A percentile compares a stretch with the other conserved stretches of the same genome.
Conservation (phyloP, 306 rosid genomes). For the Cicer yamashitae region DNA sequence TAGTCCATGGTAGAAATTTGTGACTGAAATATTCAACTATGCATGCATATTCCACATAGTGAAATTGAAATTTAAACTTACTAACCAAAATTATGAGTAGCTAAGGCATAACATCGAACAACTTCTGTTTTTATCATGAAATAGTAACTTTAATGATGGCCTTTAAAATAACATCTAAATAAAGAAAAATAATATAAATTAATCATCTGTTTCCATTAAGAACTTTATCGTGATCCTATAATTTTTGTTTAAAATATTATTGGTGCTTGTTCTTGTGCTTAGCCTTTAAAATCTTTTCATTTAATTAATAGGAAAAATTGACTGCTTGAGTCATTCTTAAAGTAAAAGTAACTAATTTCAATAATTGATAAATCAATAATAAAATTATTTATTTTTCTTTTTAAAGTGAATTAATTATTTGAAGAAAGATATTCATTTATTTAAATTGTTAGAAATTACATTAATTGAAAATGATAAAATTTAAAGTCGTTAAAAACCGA, state of each 20-base stretch:
- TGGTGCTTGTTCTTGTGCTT: constrained; percentile 4
- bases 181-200: background rate
- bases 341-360: too few species aligned
- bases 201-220: background rate
- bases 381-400: background rate
- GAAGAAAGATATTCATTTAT: background rate
- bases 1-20: background rate
- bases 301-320: constrained; percentile 9
- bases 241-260: background rate
- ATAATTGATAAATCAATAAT: too few species aligned
- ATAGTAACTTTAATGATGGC: background rate
- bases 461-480: too few species aligned
- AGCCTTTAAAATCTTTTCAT: background rate
- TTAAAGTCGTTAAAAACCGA: too few species aligned
- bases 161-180: background rate
- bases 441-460: too few species aligned
- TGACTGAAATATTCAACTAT: background rate
- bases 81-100: background rate
- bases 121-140: background rate
- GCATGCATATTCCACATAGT: background rate
- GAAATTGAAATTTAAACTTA: background rate
- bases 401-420: background rate
- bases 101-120: background rate
- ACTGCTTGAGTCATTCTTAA: background rate
- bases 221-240: constrained; percentile 1